Conservation (phyloP, 169 alveolate species). For the Eimeria tenella region DNA sequence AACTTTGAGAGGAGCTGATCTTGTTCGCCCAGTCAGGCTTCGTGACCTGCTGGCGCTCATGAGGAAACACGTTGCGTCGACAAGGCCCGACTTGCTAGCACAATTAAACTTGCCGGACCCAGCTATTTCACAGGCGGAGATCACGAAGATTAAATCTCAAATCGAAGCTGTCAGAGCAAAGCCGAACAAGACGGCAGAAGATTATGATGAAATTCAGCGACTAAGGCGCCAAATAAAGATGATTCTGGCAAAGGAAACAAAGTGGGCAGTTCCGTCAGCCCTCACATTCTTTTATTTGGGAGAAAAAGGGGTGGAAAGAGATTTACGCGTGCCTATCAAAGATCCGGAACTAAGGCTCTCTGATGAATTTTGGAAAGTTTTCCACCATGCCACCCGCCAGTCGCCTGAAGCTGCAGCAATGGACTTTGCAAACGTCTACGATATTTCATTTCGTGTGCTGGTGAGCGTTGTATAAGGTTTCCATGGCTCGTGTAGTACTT, state of each 20-base stretch:
- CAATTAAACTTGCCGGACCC: conserved; percentile 60
- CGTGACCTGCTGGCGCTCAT: conserved; percentile 61
- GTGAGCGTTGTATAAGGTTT: background rate
- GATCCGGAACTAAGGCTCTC: conserved; percentile 17
- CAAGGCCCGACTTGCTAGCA: conserved; percentile 49
- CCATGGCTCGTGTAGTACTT: background rate
- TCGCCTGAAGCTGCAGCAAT: conserved; percentile 42
- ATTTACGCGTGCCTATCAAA: conserved; percentile 16
- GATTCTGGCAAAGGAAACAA: conserved; percentile 51
- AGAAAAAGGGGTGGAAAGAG: conserved; percentile 52
- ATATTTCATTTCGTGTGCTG: conserved; percentile 52
- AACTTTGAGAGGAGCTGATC: conserved; percentile 53
- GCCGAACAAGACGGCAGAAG: conserved; percentile 54
- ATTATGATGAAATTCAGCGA: conserved; percentile 31
- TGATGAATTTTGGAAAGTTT: conserved; percentile 58
- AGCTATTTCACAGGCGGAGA: conserved; percentile 60
- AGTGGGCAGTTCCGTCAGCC: conserved; percentile 53
- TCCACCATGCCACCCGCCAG: conserved; percentile 48
- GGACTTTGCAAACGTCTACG: conserved; percentile 63
- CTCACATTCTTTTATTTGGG: conserved; percentile 35
- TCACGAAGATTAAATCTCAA: conserved; percentile 49
- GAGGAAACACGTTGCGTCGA: conserved; percentile 27
- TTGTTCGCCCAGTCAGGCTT: conserved; percentile 24
- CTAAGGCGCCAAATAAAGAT: conserved; percentile 21
- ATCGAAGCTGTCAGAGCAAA: conserved; percentile 43